Conservation (phyloP, 495 filamentous ascomycete genomes). For the Bacidia gigantensis region DNA sequence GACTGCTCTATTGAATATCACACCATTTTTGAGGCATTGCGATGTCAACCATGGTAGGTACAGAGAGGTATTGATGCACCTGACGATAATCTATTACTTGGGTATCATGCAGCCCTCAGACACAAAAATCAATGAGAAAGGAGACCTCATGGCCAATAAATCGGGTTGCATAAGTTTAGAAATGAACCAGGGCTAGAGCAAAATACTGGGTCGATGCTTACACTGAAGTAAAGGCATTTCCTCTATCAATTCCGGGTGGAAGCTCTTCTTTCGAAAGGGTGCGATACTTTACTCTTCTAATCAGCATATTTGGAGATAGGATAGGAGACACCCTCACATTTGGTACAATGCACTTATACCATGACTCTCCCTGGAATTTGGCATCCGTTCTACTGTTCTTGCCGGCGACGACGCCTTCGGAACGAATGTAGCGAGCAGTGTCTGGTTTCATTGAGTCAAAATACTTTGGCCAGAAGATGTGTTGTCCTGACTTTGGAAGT, state of each 20-base stretch:
- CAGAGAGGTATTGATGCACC: constrained; percentile 75
- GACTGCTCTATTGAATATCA: constrained; percentile 44
- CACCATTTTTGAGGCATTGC: constrained; percentile 58
- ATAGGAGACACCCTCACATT: constrained; percentile 34
- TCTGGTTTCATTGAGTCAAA: constrained; percentile 24
- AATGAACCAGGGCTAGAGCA: neutral
- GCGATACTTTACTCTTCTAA: constrained; percentile 31
- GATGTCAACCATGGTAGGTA: constrained; percentile 76
- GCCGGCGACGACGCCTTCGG: constrained; percentile 40
- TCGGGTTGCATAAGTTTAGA: too few relatives aligned
- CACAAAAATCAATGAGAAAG: too few relatives aligned
- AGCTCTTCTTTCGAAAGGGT: constrained; percentile 42
- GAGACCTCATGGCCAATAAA: too few relatives aligned
- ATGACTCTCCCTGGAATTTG: constrained; percentile 61
- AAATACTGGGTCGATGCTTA: too few relatives aligned
- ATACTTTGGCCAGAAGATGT: neutral
- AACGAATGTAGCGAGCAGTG: constrained; percentile 46
- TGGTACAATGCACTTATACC: constrained; percentile 68
- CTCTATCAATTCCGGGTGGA: constrained; percentile 48
- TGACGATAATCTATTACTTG: neutral
- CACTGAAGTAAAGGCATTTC: constrained; percentile 60
- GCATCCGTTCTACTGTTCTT: constrained; percentile 38
- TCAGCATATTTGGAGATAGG: neutral
- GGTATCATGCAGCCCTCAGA: too few relatives aligned
- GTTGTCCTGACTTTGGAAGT: constrained; percentile 62